Conservation (phyloP, 345 rosid genomes). For the Eucalyptus curtisii region DNA sequence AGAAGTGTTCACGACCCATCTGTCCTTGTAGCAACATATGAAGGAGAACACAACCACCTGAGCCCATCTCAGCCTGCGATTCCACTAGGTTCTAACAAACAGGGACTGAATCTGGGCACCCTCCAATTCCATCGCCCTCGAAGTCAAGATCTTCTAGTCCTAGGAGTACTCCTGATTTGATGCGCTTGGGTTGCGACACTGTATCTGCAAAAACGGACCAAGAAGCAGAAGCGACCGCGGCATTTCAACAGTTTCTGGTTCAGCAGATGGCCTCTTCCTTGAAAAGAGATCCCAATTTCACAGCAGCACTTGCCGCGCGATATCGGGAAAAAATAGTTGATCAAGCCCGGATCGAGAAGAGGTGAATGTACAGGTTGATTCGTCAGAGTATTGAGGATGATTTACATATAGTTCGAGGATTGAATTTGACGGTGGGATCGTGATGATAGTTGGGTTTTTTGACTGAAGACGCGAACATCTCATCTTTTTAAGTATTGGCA, state of each 20-base stretch:
- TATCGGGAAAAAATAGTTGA: slow-evolving; percentile 49
- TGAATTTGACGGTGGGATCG: not conserved
- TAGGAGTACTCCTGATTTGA: not conserved
- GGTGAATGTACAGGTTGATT: not conserved
- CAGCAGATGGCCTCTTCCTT: slow-evolving; percentile 79
- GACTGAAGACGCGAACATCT: not conserved
- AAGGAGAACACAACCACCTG: slow-evolving; percentile 78
- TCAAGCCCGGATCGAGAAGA: not conserved
- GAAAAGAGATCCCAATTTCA: slow-evolving; percentile 66
- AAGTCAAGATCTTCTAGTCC: slow-evolving; percentile 20
- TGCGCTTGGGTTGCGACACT: not conserved
- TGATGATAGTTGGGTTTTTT: not conserved
- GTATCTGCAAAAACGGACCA: not conserved
- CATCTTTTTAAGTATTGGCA: not conserved
- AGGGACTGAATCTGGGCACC: not conserved
- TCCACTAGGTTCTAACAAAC: not conserved
- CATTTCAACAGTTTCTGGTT: slow-evolving; percentile 35
- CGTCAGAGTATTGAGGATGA: not conserved
- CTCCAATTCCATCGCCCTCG: not conserved
- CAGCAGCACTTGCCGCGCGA: slow-evolving; percentile 75
- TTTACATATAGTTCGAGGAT: not conserved
- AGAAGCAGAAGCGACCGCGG: slow-evolving; percentile 6
- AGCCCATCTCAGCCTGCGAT: slow-evolving; percentile 15
- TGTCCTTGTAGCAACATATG: slow-evolving; percentile 60
- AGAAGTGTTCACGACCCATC: slow-evolving; percentile 65